phyloP scores from a whole-genome alignment of 768 basidiomycete genomes.

The Mycena epipterygia region DNA sequence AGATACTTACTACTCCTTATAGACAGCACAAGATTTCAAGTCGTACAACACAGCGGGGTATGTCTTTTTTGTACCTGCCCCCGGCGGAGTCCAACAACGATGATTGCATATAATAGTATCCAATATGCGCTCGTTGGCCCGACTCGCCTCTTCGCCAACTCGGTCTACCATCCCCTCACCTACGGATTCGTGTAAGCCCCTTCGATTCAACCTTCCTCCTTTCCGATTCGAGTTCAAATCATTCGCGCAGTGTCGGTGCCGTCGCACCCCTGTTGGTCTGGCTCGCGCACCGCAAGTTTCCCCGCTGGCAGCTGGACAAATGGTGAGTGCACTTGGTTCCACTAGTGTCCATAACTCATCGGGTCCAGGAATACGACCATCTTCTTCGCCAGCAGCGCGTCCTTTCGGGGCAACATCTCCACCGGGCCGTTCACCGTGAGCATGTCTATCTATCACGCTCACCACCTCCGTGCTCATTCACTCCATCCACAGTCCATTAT shows the following conservation, averaged over 20 bases:
- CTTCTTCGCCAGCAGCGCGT: not conserved
- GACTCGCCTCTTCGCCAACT: not conserved
- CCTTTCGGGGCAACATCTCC: not conserved
- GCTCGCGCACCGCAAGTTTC: not conserved
- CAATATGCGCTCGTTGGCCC: not conserved
- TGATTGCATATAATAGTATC: not conserved
- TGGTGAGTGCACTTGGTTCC: not conserved
- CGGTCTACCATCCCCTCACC: not conserved
- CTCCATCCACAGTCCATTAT: not conserved
- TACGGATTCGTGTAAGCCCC: not conserved
- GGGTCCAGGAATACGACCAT: conserved; percentile 1
- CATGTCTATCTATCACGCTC: not conserved
- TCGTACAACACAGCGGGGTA: conserved; percentile 12
- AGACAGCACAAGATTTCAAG: conserved; percentile 13
- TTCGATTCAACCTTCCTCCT: not conserved
- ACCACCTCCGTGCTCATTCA: not conserved
- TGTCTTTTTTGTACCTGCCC: not conserved
- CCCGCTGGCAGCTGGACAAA: not conserved
- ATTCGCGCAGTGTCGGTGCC: not conserved
- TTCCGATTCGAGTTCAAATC: too few relatives aligned
- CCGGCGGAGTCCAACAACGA: too few relatives aligned
- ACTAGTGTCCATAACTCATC: not conserved
- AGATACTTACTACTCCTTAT: not conserved
- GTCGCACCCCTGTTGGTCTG: not conserved
- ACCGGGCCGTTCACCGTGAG: not conserved